A percentile compares a stretch with the other conserved stretches of the same genome.
phyloP scores from a whole-genome alignment of 169 alveolate genomes.

The Neospora caninum region DNA sequence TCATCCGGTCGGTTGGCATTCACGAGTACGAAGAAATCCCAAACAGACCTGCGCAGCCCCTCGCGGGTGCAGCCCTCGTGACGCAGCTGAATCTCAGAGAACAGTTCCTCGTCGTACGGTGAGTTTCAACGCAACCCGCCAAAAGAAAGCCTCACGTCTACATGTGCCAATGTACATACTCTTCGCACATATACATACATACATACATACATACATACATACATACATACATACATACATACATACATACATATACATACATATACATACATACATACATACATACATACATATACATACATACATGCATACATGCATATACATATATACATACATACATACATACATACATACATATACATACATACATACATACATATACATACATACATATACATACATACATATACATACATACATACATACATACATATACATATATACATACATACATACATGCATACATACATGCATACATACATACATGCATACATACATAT shows the following conservation, averaged over 20 bases:
- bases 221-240: no score
- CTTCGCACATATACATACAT: background rate
- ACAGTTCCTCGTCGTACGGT: conserved; percentile 74
- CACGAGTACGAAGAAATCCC: conserved; percentile 68
- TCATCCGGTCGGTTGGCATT: conserved; percentile 73
- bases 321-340: background rate
- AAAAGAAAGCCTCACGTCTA: background rate
- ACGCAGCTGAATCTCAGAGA: conserved; percentile 74
- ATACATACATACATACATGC: no score
- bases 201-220: background rate
- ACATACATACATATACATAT: no score
- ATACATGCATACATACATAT: background rate
- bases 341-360: background rate
- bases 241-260: no score
- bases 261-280: no score
- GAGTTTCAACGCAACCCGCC: background rate
- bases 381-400: no score
- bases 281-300: no score
- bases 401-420: no score
- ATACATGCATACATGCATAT: no score
- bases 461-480: no score
- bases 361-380: no score
- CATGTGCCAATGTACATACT: background rate
- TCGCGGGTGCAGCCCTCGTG: conserved; percentile 74
- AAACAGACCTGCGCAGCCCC: conserved; percentile 71